Conservation (phyloP, 208 protist species). For the Wallacemonas sp. region DNA sequence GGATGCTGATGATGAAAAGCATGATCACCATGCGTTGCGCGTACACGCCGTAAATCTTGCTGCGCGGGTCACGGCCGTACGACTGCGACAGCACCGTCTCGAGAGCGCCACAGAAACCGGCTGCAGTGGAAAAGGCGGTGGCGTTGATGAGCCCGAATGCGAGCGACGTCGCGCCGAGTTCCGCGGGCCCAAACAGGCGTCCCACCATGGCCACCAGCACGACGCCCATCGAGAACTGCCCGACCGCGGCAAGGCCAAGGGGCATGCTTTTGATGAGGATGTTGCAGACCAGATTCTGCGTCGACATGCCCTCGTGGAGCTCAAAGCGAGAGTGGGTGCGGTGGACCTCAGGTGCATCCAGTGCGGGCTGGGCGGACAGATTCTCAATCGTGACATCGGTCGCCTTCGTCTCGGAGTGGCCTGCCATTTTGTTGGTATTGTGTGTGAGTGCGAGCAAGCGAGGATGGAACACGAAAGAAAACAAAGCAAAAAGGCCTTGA, state of each 20-base stretch:
- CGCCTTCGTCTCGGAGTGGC: too few species aligned
- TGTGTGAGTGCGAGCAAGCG: too few species aligned
- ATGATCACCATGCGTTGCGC: slow-evolving; percentile 72
- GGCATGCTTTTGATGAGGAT: slow-evolving; percentile 51
- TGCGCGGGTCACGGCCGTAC: slow-evolving; percentile 65
- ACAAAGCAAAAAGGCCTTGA: too few species aligned
- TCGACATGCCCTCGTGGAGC: slow-evolving; percentile 22
- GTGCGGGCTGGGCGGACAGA: background rate
- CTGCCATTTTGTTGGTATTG: too few species aligned
- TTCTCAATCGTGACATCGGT: too few species aligned
- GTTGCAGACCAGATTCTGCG: slow-evolving; percentile 14
- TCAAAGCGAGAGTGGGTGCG: background rate
- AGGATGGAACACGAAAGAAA: too few species aligned
- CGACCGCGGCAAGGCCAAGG: slow-evolving; percentile 53
- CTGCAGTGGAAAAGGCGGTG: slow-evolving; percentile 61
- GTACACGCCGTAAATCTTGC: slow-evolving; percentile 76
- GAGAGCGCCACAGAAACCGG: slow-evolving; percentile 68
- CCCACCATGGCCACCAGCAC: slow-evolving; percentile 57
- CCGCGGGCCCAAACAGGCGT: slow-evolving; percentile 35
- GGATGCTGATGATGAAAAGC: slow-evolving; percentile 49
- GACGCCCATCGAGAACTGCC: slow-evolving; percentile 58
- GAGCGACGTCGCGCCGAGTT: slow-evolving; percentile 62
- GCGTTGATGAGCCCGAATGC: slow-evolving; percentile 76
- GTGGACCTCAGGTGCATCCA: background rate
- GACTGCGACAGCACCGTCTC: slow-evolving; percentile 77